Conservation (phyloP, 805 yeast genomes). For the Starmerella powellii region DNA sequence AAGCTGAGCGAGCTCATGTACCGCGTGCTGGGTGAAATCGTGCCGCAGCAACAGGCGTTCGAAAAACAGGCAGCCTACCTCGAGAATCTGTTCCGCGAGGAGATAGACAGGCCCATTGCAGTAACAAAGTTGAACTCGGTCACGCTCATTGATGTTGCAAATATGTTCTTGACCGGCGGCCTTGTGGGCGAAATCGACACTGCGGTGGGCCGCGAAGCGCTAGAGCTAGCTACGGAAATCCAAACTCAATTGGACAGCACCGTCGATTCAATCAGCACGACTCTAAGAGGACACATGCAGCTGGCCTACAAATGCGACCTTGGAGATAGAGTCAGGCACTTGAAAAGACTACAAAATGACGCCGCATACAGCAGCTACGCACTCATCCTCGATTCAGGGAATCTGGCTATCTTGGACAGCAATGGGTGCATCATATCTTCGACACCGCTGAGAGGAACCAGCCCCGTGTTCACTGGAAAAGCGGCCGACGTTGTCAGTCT, state of each 20-base stretch:
- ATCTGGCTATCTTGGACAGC: not conserved
- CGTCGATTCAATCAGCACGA: not conserved
- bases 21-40: not conserved
- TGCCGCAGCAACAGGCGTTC: conserved; percentile 2
- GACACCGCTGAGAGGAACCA: not conserved
- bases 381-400: conserved; percentile 3
- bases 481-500: conserved; percentile 2
- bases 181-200: conserved; percentile 3
- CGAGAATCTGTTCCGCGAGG: conserved; percentile 16
- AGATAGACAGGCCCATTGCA: conserved; percentile 18
- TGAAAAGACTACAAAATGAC: not conserved
- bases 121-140: conserved; percentile 8
- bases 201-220: not conserved
- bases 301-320: not conserved
- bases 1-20: conserved; percentile 1
- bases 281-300: not conserved
- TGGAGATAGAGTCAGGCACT: not conserved
- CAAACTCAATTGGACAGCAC: not conserved
- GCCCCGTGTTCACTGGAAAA: conserved; percentile 2
- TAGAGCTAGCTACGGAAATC: not conserved
- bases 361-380: not conserved
- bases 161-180: not conserved
- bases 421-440: not conserved
- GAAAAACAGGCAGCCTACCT: conserved; percentile 16
- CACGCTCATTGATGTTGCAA: not conserved